phyloP scores from a whole-genome alignment of 2,329 filamentous ascomycete species.

The Nannizzia gypsea region DNA sequence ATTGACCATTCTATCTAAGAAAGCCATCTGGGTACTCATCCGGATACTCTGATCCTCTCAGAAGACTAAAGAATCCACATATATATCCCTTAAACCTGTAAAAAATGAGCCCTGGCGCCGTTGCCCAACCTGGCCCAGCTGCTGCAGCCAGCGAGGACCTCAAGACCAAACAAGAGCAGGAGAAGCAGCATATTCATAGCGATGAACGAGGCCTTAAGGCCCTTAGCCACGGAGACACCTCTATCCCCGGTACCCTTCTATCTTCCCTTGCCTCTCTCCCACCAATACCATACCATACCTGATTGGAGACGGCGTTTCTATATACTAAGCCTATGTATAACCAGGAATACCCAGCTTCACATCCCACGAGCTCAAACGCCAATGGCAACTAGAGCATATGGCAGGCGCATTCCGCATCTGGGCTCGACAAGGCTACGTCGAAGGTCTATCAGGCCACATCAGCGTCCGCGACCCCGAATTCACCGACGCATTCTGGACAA shows the following conservation, averaged over 20 bases:
- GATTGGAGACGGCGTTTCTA: neutral
- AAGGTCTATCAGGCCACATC: constrained; percentile 40
- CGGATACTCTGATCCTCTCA: neutral
- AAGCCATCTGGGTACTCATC: neutral
- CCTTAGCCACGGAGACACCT: constrained; percentile 17
- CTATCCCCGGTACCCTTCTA: constrained; percentile 9
- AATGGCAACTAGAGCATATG: constrained; percentile 34
- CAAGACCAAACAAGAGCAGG: constrained; percentile 7
- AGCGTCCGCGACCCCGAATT: constrained; percentile 21
- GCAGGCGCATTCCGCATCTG: constrained; percentile 40
- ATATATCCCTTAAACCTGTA: neutral
- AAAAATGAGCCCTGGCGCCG: constrained; percentile 16
- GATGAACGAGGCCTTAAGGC: constrained; percentile 18
- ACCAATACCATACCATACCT: too few species aligned
- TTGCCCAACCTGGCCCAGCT: constrained; percentile 11
- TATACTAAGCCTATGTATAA: neutral
- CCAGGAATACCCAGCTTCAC: constrained; percentile 19
- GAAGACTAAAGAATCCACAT: neutral
- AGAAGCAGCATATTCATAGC: constrained; percentile 17
- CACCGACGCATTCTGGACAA: constrained; percentile 19
- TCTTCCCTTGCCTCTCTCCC: neutral
- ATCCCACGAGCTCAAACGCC: constrained; percentile 25
- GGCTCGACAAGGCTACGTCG: constrained; percentile 36
- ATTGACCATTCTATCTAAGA: neutral
- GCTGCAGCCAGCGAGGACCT: constrained; percentile 11